Percentiles rank a stretch among this genome's conserved stretches.
Evolutionary conservation across 2,329 filamentous ascomycete genomes (phyloP).

Genomic region (Calycina herbarum): DNA sequence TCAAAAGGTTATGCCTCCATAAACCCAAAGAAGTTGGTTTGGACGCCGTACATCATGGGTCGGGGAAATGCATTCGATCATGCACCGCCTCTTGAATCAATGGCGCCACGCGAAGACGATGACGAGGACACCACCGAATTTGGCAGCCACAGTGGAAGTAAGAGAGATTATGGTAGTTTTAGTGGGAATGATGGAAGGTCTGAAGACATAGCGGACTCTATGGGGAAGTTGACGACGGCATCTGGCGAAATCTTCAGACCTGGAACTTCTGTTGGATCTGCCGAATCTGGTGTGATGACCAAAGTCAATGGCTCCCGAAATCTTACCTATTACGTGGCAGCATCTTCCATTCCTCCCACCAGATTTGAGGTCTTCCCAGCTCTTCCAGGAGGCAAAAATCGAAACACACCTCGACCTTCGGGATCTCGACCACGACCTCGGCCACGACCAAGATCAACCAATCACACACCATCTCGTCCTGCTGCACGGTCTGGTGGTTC

Average conservation of each 20-base stretch:
- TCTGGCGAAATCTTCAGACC: conserved; percentile 23
- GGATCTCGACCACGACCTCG: conserved; percentile 27
- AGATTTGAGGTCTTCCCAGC: conserved; percentile 80
- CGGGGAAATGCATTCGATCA: conserved; percentile 83
- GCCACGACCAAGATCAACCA: conserved; percentile 25
- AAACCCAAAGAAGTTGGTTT: conserved; percentile 77
- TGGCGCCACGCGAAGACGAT: conserved; percentile 72
- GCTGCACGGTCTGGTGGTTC: conserved; percentile 31
- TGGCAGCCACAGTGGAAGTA: conserved; percentile 23
- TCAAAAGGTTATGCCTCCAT: conserved; percentile 84
- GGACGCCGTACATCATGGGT: conserved; percentile 98
- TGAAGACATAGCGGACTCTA: conserved; percentile 29
- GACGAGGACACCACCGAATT: conserved; percentile 27
- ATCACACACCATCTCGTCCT: conserved; percentile 25
- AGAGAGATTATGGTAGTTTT: conserved; percentile 31
- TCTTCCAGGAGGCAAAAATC: conserved; percentile 50
- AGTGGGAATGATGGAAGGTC: conserved; percentile 29
- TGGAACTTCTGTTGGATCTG: conserved; percentile 22
- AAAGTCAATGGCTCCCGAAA: conserved; percentile 32
- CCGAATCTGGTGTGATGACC: conserved; percentile 21
- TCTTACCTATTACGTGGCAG: conserved; percentile 33
- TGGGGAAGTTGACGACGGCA: conserved; percentile 34
- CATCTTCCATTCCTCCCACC: conserved; percentile 58
- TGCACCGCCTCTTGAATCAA: conserved; percentile 76
- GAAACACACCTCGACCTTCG: conserved; percentile 38